These are phyloP conservation scores for Botrytis medusae DNA, from an alignment of 2,329 filamentous ascomycete species.

Conservation along the genomic window DNA sequence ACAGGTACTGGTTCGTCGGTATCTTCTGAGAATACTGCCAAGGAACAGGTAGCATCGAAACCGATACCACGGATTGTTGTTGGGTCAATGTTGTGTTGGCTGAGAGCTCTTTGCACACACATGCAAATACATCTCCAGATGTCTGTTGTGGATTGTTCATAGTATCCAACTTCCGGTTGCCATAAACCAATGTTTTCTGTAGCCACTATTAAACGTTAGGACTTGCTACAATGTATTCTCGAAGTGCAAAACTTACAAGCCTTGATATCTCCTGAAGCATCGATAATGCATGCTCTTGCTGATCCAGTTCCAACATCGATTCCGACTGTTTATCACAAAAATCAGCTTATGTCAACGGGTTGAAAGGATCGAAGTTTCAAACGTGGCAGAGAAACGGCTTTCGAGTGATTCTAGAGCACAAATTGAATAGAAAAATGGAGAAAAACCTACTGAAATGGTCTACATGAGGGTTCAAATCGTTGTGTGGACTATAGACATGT, in stretches of 20 bases:
- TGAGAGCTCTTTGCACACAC: slow-evolving; percentile 79
- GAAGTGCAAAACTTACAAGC: slow-evolving; percentile 41
- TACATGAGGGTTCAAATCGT: slow-evolving; percentile 43
- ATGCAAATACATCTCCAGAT: slow-evolving; percentile 95
- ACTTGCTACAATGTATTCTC: slow-evolving; percentile 15
- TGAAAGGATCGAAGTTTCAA: not conserved
- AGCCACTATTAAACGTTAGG: slow-evolving; percentile 47
- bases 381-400: not conserved
- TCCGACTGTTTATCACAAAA: slow-evolving; percentile 52
- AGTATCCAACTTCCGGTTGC: slow-evolving; percentile 74
- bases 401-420: not conserved
- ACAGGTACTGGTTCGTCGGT: slow-evolving; percentile 91
- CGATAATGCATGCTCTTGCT: slow-evolving; percentile 93
- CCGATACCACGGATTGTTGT: slow-evolving; percentile 82
- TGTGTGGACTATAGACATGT: slow-evolving; percentile 33
- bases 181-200: slow-evolving; percentile 77
- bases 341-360: slow-evolving; percentile 4
- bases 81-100: slow-evolving; percentile 76
- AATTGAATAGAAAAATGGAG: not conserved
- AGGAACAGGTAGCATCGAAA: slow-evolving; percentile 98
- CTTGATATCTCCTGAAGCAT: slow-evolving; percentile 84
- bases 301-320: slow-evolving; percentile 97
- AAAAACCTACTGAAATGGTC: slow-evolving; percentile 51
- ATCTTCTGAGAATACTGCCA: slow-evolving; percentile 85
- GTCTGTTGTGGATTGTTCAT: slow-evolving; percentile 96